Base-by-base conservation (phyloP, 371 early-diverging fungal genomes). In the Circinella minor region DNA sequence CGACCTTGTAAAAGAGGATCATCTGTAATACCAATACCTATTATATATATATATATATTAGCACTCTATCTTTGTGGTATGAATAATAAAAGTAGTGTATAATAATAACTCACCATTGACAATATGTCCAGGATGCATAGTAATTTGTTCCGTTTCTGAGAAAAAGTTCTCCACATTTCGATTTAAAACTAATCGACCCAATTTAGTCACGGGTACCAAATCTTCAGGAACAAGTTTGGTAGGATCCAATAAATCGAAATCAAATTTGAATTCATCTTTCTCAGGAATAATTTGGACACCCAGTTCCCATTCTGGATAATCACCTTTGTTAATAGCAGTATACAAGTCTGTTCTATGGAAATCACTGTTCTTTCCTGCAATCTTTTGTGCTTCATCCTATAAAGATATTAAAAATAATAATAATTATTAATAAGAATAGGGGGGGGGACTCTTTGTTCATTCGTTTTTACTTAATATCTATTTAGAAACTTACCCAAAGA, bases 1-100 rank as follows among this genome's bases (percentile, higher is more conserved):
- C 88, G 84, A 4, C 83, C 84, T 63, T 87, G 87, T n/a, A 89
- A 74, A n/a, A 88, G 69, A 4, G 81, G 77, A 69, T 88, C 89
- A 68, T 82, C 65, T 10, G 82, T 77, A 18, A 83, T 74, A 1
- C 79, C 84, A 64, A 89, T 82, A n/a, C 51, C 51, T 51, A 51
- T 51, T 51, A 51, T 13, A 51, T 51, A n/a, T 51, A 4, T 11
- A 15, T 47, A 3, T 47, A 15, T 47, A n/a, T n/a, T n/a, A n/a
- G n/a, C n/a, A n/a, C n/a, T n/a, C n/a, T n/a, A n/a, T n/a, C n/a
- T n/a, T n/a, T n/a, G n/a, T n/a, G n/a, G n/a, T n/a, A n/a, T n/a
- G n/a, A n/a, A n/a, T n/a, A n/a, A n/a, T n/a, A n/a, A n/a, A n/a
- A n/a, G n/a, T n/a, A n/a, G n/a, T n/a, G n/a, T n/a, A n/a, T n/a